phyloP scores from a whole-genome alignment of 108 stramenopile species.

The Aurantiochytrium sp. region DNA sequence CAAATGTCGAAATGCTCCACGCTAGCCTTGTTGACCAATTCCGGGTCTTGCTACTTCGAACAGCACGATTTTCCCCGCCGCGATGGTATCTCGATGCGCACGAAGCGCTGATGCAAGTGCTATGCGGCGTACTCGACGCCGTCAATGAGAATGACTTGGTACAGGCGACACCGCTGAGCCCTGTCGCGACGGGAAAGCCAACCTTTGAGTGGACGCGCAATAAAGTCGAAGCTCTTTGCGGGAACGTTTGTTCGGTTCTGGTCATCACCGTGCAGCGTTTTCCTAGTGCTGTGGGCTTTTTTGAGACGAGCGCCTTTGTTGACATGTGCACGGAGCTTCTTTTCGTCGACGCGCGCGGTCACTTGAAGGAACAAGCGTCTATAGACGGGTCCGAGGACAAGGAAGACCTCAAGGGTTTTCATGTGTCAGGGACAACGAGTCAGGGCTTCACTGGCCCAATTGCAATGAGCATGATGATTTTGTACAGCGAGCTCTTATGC shows the following conservation, averaged over 20 bases:
- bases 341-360: not conserved
- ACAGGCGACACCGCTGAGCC: not conserved
- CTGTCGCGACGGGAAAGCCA: too few relatives aligned
- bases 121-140: not conserved
- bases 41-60: not conserved
- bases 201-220: not conserved
- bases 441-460: not conserved
- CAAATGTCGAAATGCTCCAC: not conserved
- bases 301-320: not conserved
- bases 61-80: not conserved
- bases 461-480: not conserved
- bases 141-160: not conserved
- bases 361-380: not conserved
- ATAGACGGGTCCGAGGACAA: too few relatives aligned
- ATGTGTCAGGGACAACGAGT: too few relatives aligned
- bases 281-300: not conserved
- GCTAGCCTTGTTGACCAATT: not conserved
- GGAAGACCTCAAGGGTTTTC: too few relatives aligned
- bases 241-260: not conserved
- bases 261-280: not conserved
- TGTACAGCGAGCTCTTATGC: not conserved
- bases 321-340: not conserved
- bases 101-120: not conserved
- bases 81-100: not conserved
- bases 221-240: not conserved